Percentiles rank a stretch among this genome's conserved stretches.
phyloP scores from a whole-genome alignment of 352 stramenopile species.

The Phytophthora citrophthora region DNA sequence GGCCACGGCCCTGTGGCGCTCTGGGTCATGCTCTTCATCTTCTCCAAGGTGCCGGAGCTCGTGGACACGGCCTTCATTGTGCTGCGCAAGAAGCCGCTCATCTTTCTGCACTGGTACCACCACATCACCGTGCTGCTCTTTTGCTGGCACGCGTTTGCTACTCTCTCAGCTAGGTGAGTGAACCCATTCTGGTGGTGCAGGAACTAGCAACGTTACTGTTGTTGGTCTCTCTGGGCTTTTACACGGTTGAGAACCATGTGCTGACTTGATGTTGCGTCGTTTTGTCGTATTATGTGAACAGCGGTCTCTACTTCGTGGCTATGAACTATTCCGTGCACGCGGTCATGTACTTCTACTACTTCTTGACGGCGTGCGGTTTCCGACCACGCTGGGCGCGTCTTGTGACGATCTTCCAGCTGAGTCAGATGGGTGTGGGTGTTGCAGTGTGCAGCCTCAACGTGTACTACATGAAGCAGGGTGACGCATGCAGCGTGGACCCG shows the following conservation, averaged over 20 bases:
- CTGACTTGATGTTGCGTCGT: constrained; percentile 17
- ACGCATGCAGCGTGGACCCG: constrained; percentile 76
- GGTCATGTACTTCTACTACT: constrained; percentile 98
- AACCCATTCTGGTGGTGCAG: constrained; percentile 27
- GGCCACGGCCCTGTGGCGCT: constrained; percentile 70
- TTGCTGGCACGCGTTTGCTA: constrained; percentile 97
- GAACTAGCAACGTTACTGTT: not conserved
- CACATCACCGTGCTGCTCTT: constrained; percentile 98
- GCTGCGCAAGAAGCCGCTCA: constrained; percentile 96
- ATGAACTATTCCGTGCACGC: constrained; percentile 99
- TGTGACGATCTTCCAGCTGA: constrained; percentile 92
- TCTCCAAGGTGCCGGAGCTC: constrained; percentile 94
- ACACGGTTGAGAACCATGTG: not conserved
- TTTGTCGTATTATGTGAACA: constrained; percentile 26
- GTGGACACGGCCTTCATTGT: constrained; percentile 98
- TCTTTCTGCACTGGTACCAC: constrained; percentile 99
- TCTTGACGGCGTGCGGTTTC: constrained; percentile 86
- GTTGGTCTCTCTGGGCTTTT: not conserved
- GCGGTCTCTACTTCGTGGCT: constrained; percentile 96
- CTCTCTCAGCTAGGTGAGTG: constrained; percentile 80
- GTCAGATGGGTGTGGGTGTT: constrained; percentile 86
- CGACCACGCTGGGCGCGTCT: constrained; percentile 77
- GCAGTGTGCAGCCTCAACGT: constrained; percentile 72
- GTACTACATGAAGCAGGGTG: constrained; percentile 81
- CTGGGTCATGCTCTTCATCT: constrained; percentile 89